Base-by-base conservation (phyloP, 805 yeast genomes). In the Alloascoidea hylecoeti region DNA sequence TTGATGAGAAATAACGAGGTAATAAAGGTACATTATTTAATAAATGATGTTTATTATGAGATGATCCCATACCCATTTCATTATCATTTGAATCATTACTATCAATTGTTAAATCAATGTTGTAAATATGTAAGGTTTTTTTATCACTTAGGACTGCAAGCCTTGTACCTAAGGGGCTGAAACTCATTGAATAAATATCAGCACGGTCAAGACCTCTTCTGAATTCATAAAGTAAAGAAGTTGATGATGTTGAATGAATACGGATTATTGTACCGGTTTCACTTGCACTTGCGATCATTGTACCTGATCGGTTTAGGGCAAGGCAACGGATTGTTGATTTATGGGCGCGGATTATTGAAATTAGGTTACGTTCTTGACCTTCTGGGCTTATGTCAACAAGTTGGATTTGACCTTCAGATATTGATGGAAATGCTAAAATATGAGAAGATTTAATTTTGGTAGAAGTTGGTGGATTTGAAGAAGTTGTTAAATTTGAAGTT, bases 141-240 rank as follows among this genome's bases (percentile, higher is more conserved):
- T 89, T 92, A 57, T 85, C 95, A 13, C 94, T 79, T 16, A 92
- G 61, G 4, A 85, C 86, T 0, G 96, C 96, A 36, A 92, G 62
- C 48, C 75, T 72, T 6, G 74, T 56, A 35, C 85, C 88, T 46
- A 75, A 68, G 5, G 82, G 86, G 3, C 89, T 78, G 53, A 89
- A 86, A 39, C 75, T 75, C 78, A 92, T 77, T 4, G 92, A 78
- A 33, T 80, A 81, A 4, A 92, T 71, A 14, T 67, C 63, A 1
- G 96, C 96, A 38, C 77, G 68, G 55, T 92, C 97, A 15, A 88
- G 53, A 0, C 98, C 98, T 37, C 98, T 65, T 47, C 97, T 65
- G 49, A 88, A 88, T 53, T 85, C 96, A 50, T 70, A 78, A n/a
- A 84, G 49, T 37, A 84, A 60, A 1, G 79, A 67, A 17, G 94